phyloP scores from a whole-genome alignment of 495 filamentous ascomycete species.

The Entonaema liquescens region DNA sequence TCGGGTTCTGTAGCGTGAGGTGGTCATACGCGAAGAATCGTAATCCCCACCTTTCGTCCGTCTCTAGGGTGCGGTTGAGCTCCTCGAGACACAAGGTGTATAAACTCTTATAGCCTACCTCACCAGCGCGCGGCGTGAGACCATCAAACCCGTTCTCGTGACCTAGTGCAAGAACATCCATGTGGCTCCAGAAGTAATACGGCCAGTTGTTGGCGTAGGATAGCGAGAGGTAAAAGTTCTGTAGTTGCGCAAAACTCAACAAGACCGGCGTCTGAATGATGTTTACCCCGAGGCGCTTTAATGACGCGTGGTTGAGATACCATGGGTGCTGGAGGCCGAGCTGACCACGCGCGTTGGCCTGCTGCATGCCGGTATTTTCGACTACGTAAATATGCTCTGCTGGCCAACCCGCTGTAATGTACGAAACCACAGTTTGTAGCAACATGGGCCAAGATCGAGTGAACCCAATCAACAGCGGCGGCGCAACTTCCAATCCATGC shows the following conservation, averaged over 20 bases:
- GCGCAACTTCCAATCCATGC: conserved; percentile 48
- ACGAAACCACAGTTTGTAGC: conserved; percentile 65
- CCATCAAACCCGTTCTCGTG: conserved; percentile 52
- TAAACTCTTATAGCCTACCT: conserved; percentile 58
- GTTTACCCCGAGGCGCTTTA: conserved; percentile 64
- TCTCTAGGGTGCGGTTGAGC: conserved; percentile 44
- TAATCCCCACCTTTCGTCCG: conserved; percentile 57
- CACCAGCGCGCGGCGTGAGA: conserved; percentile 41
- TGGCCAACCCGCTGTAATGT: conserved; percentile 71
- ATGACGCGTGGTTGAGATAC: conserved; percentile 64
- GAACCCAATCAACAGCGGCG: conserved; percentile 68
- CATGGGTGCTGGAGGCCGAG: conserved; percentile 69
- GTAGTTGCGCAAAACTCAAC: conserved; percentile 68
- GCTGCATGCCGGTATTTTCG: conserved; percentile 70
- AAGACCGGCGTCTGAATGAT: conserved; percentile 66
- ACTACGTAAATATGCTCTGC: conserved; percentile 66
- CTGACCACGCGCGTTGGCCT: conserved; percentile 60
- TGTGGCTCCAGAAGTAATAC: conserved; percentile 66
- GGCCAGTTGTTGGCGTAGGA: conserved; percentile 56
- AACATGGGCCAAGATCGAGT: conserved; percentile 67
- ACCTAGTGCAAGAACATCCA: conserved; percentile 61
- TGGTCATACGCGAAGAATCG: conserved; percentile 68
- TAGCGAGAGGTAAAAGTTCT: conserved; percentile 66
- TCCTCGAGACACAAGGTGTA: conserved; percentile 60
- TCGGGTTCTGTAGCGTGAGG: conserved; percentile 65